These are phyloP conservation scores for Candida methanosorbosa DNA, from an alignment of 805 yeast genomes.

Conservation along the genomic window DNA sequence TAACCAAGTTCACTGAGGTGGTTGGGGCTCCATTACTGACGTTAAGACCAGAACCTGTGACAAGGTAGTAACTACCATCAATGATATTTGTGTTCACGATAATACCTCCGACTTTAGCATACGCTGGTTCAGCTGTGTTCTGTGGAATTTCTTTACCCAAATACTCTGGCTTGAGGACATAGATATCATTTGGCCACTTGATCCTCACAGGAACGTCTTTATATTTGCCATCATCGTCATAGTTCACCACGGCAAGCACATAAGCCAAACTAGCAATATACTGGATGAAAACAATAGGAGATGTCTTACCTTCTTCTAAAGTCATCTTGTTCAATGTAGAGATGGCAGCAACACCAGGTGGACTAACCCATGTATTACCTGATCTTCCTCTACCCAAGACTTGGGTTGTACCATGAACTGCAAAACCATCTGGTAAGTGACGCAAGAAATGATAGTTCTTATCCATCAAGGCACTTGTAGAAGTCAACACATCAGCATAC, in stretches of 20 bases:
- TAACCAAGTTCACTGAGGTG: slow-evolving; percentile 70
- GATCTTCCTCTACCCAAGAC: slow-evolving; percentile 92
- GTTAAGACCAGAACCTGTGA: slow-evolving; percentile 85
- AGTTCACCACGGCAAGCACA: slow-evolving; percentile 62
- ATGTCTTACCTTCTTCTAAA: slow-evolving; percentile 27
- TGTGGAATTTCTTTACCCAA: slow-evolving; percentile 20
- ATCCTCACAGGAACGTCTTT: slow-evolving; percentile 70
- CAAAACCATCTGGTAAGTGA: slow-evolving; percentile 60
- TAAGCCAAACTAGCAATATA: slow-evolving; percentile 78
- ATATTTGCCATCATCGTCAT: slow-evolving; percentile 44
- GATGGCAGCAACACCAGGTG: slow-evolving; percentile 82
- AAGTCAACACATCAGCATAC: slow-evolving; percentile 85
- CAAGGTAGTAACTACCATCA: slow-evolving; percentile 50
- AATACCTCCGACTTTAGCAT: slow-evolving; percentile 76
- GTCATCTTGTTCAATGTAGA: slow-evolving; percentile 64
- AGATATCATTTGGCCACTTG: slow-evolving; percentile 97
- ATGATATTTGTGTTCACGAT: slow-evolving; percentile 70
- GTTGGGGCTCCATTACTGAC: slow-evolving; percentile 85
- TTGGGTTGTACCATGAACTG: slow-evolving; percentile 71
- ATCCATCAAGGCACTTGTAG: slow-evolving; percentile 76
- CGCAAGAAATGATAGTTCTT: slow-evolving; percentile 53
- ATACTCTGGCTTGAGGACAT: slow-evolving; percentile 59
- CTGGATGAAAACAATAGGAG: slow-evolving; percentile 74
- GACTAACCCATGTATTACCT: slow-evolving; percentile 92
- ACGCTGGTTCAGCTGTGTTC: slow-evolving; percentile 44